A percentile compares a stretch with the other conserved stretches of the same genome.
These are phyloP conservation scores for Monosporascus sp. DNA, from an alignment of 2,329 filamentous ascomycete genomes.

Conservation along the genomic window DNA sequence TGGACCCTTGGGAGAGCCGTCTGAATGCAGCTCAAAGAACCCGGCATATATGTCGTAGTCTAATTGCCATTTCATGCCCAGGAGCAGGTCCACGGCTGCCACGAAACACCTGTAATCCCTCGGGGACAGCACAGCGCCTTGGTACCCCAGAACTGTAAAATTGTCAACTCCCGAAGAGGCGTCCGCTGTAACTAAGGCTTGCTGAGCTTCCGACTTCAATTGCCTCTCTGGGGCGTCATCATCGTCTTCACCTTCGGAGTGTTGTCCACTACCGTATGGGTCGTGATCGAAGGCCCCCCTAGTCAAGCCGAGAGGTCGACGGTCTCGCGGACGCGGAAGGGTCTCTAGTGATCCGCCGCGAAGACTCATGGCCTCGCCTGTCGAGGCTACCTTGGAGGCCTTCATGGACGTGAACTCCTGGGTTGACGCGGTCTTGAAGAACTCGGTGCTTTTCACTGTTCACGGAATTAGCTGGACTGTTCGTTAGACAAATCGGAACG, in stretches of 20 bases:
- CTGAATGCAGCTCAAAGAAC: conserved; percentile 8
- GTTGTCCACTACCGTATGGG: neutral
- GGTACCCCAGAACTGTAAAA: conserved; percentile 8
- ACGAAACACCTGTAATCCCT: conserved; percentile 7
- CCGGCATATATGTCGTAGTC: conserved; percentile 14
- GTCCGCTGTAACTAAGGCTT: neutral
- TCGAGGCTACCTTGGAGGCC: neutral
- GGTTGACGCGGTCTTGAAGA: neutral
- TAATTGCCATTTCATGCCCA: conserved; percentile 4
- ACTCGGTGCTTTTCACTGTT: neutral
- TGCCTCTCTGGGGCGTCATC: neutral
- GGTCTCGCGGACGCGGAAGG: too few species aligned
- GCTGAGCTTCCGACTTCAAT: too few species aligned
- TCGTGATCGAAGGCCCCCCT: too few species aligned
- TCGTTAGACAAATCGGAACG: neutral
- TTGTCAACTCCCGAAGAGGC: neutral
- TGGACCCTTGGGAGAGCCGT: neutral
- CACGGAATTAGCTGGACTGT: neutral
- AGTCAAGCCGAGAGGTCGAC: too few species aligned
- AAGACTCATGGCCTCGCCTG: conserved; percentile 1
- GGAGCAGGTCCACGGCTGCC: conserved; percentile 8
- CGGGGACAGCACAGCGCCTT: conserved; percentile 5
- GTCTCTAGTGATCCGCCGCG: conserved; percentile 9
- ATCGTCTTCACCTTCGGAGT: neutral
- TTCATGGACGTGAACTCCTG: neutral